Evolutionary conservation across 345 rosid genomes (phyloP).

Genomic region (Capsella bursapastoris): DNA sequence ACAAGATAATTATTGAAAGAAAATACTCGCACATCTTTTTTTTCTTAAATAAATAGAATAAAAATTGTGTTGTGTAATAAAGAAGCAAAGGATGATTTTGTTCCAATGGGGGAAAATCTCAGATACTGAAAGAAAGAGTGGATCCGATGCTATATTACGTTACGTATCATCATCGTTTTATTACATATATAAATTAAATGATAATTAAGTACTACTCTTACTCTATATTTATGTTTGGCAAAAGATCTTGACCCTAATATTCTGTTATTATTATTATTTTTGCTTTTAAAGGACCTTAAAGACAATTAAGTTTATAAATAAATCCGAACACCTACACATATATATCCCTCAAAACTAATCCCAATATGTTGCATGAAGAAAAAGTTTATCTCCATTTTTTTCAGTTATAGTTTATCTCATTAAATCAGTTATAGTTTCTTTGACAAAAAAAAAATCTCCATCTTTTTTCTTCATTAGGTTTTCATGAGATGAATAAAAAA

Average conservation of each 20-base stretch:
- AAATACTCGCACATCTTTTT: neutral
- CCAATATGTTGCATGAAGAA: conserved; percentile 4
- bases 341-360: no score
- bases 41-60: conserved; percentile 13
- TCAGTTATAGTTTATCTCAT: no score
- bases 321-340: neutral
- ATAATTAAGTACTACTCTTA: neutral
- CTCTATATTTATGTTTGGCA: neutral
- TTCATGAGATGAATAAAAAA: neutral
- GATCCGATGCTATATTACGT: conserved; percentile 20
- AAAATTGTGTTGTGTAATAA: conserved; percentile 22
- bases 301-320: neutral
- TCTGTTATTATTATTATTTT: no score
- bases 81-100: conserved; percentile 28
- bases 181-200: neutral
- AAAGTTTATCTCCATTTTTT: neutral
- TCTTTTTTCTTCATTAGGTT: neutral
- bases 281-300: neutral
- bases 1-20: conserved; percentile 5
- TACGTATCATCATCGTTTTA: neutral
- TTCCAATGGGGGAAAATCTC: neutral
- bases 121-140: conserved; percentile 8
- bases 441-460: neutral
- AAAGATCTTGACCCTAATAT: neutral
- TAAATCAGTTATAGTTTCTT: no score